A percentile compares a stretch with the other conserved stretches of the same genome.
phyloP scores from a whole-genome alignment of 139 green algal species.

The Zygnema circumcarinatum region DNA sequence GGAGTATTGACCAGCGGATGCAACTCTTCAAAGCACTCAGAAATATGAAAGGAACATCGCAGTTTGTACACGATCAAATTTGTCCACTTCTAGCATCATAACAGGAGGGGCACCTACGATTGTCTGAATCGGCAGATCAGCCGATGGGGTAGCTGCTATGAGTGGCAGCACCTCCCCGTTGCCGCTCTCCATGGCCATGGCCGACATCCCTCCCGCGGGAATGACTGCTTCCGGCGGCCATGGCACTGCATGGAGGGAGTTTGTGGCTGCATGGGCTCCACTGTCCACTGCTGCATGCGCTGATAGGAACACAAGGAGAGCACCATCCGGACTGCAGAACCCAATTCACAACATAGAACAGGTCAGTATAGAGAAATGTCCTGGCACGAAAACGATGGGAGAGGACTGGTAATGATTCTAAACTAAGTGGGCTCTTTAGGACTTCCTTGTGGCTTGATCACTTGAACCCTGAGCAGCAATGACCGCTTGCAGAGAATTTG shows the following conservation, averaged over 20 bases:
- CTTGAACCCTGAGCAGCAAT: too few relatives aligned
- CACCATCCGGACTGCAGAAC: slow-evolving; percentile 74
- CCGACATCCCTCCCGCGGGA: not conserved
- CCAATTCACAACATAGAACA: slow-evolving; percentile 10
- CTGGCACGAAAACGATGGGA: slow-evolving; percentile 60
- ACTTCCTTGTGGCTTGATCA: too few relatives aligned
- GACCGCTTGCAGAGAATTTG: too few relatives aligned
- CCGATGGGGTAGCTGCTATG: not conserved
- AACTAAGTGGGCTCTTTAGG: too few relatives aligned
- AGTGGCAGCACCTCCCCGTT: not conserved
- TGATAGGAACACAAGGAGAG: slow-evolving; percentile 77
- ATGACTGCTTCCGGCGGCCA: not conserved
- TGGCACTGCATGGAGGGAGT: slow-evolving; percentile 63
- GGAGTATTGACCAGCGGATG: too few relatives aligned
- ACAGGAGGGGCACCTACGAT: not conserved
- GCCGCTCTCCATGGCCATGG: not conserved
- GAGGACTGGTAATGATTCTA: too few relatives aligned
- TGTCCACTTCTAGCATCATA: too few relatives aligned
- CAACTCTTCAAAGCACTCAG: too few relatives aligned
- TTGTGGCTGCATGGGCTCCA: slow-evolving; percentile 79
- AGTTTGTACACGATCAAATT: too few relatives aligned
- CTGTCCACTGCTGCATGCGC: slow-evolving; percentile 70
- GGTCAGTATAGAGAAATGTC: slow-evolving; percentile 57
- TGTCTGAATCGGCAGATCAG: slow-evolving; percentile 5
- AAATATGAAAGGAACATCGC: too few relatives aligned